Conservation (phyloP, 345 rosid genomes). For the Brassica cretica region DNA sequence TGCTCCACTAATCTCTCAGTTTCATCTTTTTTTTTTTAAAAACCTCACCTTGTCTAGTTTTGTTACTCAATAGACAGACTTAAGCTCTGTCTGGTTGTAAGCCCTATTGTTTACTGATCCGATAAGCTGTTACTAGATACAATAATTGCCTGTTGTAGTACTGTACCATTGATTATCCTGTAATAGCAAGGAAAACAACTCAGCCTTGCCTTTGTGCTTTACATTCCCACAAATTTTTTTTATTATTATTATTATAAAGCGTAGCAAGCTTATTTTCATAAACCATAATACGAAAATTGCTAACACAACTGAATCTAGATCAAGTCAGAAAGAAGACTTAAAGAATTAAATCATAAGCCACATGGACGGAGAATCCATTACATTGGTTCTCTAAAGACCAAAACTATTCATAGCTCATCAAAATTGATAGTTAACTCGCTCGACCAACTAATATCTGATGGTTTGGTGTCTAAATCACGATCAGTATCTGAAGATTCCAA, state of each 20-base stretch:
- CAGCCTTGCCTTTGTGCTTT: background rate
- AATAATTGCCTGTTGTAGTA: too few relatives aligned
- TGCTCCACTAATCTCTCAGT: too few relatives aligned
- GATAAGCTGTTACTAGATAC: too few relatives aligned
- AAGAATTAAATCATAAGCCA: background rate
- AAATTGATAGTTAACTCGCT: conserved; percentile 62
- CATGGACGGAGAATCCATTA: background rate
- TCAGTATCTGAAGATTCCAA: conserved; percentile 37
- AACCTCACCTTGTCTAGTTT: too few relatives aligned
- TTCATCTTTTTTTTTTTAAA: too few relatives aligned
- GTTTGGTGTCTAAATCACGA: conserved; percentile 37
- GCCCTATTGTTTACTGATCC: too few relatives aligned
- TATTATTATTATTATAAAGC: background rate
- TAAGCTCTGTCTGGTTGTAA: too few relatives aligned
- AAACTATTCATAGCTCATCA: conserved; percentile 56
- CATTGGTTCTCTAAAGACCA: background rate
- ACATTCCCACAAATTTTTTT: background rate
- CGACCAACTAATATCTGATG: conserved; percentile 50
- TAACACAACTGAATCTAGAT: background rate
- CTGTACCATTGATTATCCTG: background rate
- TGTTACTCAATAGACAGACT: too few relatives aligned
- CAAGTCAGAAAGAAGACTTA: background rate
- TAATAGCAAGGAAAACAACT: background rate
- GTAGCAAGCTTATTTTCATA: background rate
- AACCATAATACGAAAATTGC: background rate